Conservation (phyloP, 495 filamentous ascomycete genomes). For the Neurospora africana region DNA sequence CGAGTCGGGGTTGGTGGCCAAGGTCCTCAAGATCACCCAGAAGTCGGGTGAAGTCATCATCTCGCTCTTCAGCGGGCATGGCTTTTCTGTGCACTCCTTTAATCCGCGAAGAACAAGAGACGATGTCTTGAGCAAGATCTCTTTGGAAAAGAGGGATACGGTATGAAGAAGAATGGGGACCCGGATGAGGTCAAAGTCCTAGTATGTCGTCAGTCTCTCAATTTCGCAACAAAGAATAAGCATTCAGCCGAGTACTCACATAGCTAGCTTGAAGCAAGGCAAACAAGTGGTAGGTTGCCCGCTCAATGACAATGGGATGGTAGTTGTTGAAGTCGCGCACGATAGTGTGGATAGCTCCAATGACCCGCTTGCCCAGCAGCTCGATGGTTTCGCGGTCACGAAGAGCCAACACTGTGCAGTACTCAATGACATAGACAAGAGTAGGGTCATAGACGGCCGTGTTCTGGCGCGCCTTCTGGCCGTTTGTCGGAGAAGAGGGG, state of each 20-base stretch:
- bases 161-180: constrained; percentile 88
- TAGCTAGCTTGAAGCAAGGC: constrained; percentile 77
- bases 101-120: constrained; percentile 67
- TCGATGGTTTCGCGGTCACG: constrained; percentile 63
- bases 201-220: constrained; percentile 11
- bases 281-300: constrained; percentile 78
- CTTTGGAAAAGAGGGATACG: constrained; percentile 75
- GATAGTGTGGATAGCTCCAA: constrained; percentile 68
- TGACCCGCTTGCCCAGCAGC: constrained; percentile 63
- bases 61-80: constrained; percentile 71
- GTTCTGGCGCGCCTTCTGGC: constrained; percentile 38
- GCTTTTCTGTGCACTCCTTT: constrained; percentile 63
- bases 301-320: constrained; percentile 70
- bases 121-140: constrained; percentile 65
- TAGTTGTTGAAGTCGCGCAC: constrained; percentile 67
- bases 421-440: constrained; percentile 77
- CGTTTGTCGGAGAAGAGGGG: constrained; percentile 45
- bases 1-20: constrained; percentile 56
- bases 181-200: constrained; percentile 84
- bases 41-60: constrained; percentile 95
- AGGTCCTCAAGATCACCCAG: constrained; percentile 77
- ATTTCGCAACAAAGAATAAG: background rate
- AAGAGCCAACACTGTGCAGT: constrained; percentile 75
- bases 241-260: constrained; percentile 40
- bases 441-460: constrained; percentile 73